Conservation (phyloP, 768 basidiomycete species). For the Lactifluus echinatus region DNA sequence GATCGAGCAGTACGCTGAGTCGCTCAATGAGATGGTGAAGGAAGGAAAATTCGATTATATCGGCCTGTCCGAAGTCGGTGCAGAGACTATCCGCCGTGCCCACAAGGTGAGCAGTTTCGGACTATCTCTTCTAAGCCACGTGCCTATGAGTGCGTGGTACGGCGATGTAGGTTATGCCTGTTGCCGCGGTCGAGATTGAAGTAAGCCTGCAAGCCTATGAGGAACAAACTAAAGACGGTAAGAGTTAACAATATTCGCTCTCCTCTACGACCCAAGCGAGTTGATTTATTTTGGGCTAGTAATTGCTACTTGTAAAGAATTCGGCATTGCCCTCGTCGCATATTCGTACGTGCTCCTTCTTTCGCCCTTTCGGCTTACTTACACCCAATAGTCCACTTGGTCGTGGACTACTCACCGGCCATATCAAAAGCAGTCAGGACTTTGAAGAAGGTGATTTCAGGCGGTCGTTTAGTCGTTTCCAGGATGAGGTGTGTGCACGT, state of each 20-base stretch:
- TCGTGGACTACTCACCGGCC: slow-evolving; percentile 43
- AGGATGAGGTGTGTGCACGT: slow-evolving; percentile 26
- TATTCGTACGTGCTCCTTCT: slow-evolving; percentile 36
- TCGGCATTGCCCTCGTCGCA: slow-evolving; percentile 46
- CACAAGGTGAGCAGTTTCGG: slow-evolving; percentile 19
- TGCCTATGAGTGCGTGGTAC: neutral
- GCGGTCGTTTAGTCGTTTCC: slow-evolving; percentile 29
- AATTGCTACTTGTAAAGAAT: slow-evolving; percentile 43
- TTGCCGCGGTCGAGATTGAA: slow-evolving; percentile 62
- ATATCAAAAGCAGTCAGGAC: slow-evolving; percentile 32
- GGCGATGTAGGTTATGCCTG: slow-evolving; percentile 39
- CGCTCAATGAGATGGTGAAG: slow-evolving; percentile 37
- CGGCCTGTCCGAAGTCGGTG: slow-evolving; percentile 49
- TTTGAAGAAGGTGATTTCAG: slow-evolving; percentile 30
- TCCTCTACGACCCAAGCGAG: neutral
- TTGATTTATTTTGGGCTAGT: slow-evolving; percentile 25
- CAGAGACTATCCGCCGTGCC: slow-evolving; percentile 36
- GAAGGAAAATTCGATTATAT: slow-evolving; percentile 55
- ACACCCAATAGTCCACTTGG: slow-evolving; percentile 40
- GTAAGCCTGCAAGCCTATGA: slow-evolving; percentile 55
- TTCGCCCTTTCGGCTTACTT: neutral
- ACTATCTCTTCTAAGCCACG: neutral
- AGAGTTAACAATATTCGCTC: neutral
- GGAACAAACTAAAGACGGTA: slow-evolving; percentile 39
- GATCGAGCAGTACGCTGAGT: slow-evolving; percentile 39